Percentiles rank a stretch among this genome's conserved stretches.
These are phyloP conservation scores for Helianthus tuberosus DNA, from an alignment of 129 eudicot species.

Conservation along the genomic window DNA sequence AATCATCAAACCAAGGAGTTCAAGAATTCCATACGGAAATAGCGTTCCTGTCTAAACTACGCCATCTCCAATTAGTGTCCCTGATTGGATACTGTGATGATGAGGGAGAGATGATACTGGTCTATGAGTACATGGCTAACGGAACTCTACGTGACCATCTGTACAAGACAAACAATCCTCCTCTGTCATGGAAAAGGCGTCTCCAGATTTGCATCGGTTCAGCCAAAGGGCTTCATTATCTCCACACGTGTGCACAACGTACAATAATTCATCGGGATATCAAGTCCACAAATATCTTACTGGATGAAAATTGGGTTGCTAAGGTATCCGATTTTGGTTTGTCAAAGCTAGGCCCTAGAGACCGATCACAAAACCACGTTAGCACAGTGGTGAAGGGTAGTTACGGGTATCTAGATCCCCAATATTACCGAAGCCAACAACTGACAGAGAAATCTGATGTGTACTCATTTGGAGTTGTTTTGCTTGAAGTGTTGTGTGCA, in stretches of 20 bases:
- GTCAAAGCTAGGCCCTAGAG: slow-evolving; percentile 46
- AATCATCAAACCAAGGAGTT: slow-evolving; percentile 46
- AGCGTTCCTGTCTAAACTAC: slow-evolving; percentile 37
- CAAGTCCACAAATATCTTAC: slow-evolving; percentile 52
- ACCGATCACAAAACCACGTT: slow-evolving; percentile 29
- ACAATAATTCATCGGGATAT: slow-evolving; percentile 52
- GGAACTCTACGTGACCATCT: slow-evolving; percentile 51
- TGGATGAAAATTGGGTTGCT: slow-evolving; percentile 58
- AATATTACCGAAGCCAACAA: slow-evolving; percentile 24
- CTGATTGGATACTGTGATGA: slow-evolving; percentile 53
- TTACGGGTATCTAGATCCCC: slow-evolving; percentile 51
- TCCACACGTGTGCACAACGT: slow-evolving; percentile 45
- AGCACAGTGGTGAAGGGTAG: slow-evolving; percentile 47
- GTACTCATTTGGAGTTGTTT: slow-evolving; percentile 60
- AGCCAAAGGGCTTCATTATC: slow-evolving; percentile 54
- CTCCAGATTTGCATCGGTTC: slow-evolving; percentile 58
- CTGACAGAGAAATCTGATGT: slow-evolving; percentile 48
- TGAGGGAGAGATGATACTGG: slow-evolving; percentile 45
- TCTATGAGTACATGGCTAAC: slow-evolving; percentile 53
- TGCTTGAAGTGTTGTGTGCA: slow-evolving; percentile 54
- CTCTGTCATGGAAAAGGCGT: slow-evolving; percentile 47
- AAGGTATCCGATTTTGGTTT: slow-evolving; percentile 62
- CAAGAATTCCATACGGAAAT: slow-evolving; percentile 49
- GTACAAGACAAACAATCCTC: slow-evolving; percentile 38
- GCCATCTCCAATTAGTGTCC: slow-evolving; percentile 53